Base-by-base conservation (phyloP, 2,329 filamentous ascomycete genomes). In the Trichoderma aggressivum region DNA sequence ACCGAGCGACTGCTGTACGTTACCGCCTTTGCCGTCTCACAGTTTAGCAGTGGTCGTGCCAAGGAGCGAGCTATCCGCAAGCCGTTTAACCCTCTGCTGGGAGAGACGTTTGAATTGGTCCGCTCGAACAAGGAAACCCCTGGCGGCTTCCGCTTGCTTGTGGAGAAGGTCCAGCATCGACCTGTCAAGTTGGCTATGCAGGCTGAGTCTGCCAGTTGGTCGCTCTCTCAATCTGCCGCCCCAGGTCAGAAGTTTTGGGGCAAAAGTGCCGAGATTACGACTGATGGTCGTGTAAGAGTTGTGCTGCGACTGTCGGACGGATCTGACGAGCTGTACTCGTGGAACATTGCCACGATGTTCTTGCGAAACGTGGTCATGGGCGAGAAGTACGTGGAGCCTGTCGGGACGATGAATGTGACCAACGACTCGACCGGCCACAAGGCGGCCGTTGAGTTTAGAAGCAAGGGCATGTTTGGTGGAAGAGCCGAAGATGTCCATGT, bases 211-310 rank as follows among this genome's bases (percentile, higher is more conserved):
- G 87, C 89, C 50, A 85, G 88, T 71, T 99, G 96, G 96, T 94
- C 92, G 3, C 91, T 97, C 73, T 87, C 93, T 1, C 96, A 98
- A 79, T 93, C 92, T 5, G 93, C 96, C 0, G 91, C 92, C 70
- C 96, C 96, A 0, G 91, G 92, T 26, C 95, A 99, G 79, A 98
- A 98, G 79, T 99, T 99, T 84, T 98, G 96, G 96, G 96, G 96
- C 70, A 98, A 98, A 84, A 95, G 92, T 69, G 94, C 94, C 3
- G 96, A 99, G 81, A 89, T 99, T 73, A 96, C 93, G 72, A 98
- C 94, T 0, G 95, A 98, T 69, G 96, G 96, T 3, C 92, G 93
- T 30, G 90, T 94, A 4, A 89, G 94, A 62, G 86, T 98, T 50
- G 89, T 90, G 50, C 84, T 99, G 32, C 90, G 87, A 30, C 79